A percentile compares a stretch with the other conserved stretches of the same genome.
Conservation (phyloP, 2,329 filamentous ascomycete species). For the Aspergillus tamarii region DNA sequence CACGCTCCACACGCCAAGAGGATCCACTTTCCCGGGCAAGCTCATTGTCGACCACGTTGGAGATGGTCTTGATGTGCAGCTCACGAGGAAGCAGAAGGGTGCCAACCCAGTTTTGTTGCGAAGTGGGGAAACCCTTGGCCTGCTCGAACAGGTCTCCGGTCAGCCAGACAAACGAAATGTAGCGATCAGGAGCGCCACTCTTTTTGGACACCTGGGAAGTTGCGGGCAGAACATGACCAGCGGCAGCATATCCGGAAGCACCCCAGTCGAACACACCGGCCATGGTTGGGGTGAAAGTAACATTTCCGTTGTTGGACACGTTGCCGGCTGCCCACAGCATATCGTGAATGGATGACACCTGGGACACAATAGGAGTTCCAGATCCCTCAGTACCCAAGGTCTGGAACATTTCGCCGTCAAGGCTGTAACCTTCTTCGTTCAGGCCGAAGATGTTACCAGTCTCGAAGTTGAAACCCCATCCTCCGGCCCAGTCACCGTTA, state of each 20-base stretch:
- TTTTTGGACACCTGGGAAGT: conserved; percentile 17
- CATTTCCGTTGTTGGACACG: conserved; percentile 10
- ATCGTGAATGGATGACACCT: conserved; percentile 22
- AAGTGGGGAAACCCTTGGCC: conserved; percentile 18
- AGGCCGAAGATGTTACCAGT: conserved; percentile 20
- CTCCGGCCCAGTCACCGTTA: conserved; percentile 23
- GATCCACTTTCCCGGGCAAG: conserved; percentile 13
- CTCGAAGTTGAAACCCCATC: conserved; percentile 27
- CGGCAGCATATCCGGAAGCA: conserved; percentile 20
- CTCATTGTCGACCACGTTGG: conserved; percentile 21
- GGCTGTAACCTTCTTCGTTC: conserved; percentile 20
- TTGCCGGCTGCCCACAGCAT: conserved; percentile 24
- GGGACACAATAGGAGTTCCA: conserved; percentile 9
- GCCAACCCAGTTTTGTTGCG: conserved; percentile 22
- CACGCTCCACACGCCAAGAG: conserved; percentile 12
- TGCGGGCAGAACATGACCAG: conserved; percentile 21
- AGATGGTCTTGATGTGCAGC: conserved; percentile 15
- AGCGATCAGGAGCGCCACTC: conserved; percentile 23
- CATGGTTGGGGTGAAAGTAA: conserved; percentile 22
- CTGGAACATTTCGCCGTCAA: conserved; percentile 19
- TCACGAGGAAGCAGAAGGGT: conserved; percentile 23
- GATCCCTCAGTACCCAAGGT: conserved; percentile 24
- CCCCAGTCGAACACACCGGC: conserved; percentile 27
- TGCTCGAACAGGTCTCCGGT: conserved; percentile 21
- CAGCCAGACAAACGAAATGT: conserved; percentile 22